phyloP scores from a whole-genome alignment of 805 yeast species.

The Yamadazyma insecticola region DNA sequence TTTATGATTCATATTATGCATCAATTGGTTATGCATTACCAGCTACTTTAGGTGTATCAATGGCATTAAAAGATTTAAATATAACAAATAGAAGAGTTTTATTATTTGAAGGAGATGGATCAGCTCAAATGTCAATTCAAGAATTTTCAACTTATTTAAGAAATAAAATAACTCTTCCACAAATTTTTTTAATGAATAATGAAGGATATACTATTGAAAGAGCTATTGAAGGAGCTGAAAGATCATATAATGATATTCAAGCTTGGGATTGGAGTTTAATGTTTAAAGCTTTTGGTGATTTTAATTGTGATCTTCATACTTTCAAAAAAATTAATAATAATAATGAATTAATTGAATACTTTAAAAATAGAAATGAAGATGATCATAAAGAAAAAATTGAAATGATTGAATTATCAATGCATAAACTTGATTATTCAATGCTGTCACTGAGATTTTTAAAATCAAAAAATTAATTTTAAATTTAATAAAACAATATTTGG shows the following conservation, averaged over 20 bases:
- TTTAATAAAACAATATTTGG: too few relatives aligned
- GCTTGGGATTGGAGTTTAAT: constrained; percentile 78
- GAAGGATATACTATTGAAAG: constrained; percentile 90
- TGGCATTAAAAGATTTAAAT: constrained; percentile 60
- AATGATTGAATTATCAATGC: constrained; percentile 21
- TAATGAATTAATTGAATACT: constrained; percentile 16
- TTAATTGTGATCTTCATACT: constrained; percentile 16
- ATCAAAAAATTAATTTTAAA: constrained; percentile 1
- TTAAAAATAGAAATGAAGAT: not conserved
- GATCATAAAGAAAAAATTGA: constrained; percentile 18
- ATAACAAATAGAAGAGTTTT: constrained; percentile 51
- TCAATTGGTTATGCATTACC: constrained; percentile 91
- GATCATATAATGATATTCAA: constrained; percentile 77
- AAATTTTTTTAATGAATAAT: constrained; percentile 74
- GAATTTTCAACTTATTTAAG: constrained; percentile 67
- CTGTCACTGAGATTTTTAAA: constrained; percentile 8
- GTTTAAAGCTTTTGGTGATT: constrained; percentile 60
- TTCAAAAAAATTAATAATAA: constrained; percentile 15
- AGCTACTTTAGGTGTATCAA: constrained; percentile 74
- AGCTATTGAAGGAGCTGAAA: constrained; percentile 71
- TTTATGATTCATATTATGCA: constrained; percentile 72
- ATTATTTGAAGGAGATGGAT: constrained; percentile 86
- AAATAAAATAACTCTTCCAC: constrained; percentile 47
- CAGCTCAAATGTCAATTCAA: constrained; percentile 92
- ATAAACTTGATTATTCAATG: constrained; percentile 23